phyloP scores from a whole-genome alignment of 257 asterid genomes.

The Solanum sejunctum region DNA sequence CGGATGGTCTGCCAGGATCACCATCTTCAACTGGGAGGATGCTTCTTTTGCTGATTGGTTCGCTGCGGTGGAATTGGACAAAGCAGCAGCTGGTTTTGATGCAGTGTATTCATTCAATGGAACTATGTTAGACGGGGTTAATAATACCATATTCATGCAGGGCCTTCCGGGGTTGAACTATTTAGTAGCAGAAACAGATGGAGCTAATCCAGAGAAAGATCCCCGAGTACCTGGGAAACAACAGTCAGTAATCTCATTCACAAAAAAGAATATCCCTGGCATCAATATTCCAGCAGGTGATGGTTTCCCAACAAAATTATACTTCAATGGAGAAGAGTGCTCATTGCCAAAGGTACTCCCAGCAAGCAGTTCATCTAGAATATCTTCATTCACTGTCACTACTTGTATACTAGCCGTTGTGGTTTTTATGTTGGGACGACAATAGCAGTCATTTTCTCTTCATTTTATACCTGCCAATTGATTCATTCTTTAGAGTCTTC shows the following conservation, averaged over 20 bases:
- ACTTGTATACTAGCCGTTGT: slow-evolving; percentile 9
- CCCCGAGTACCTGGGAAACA: slow-evolving; percentile 79
- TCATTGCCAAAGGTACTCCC: slow-evolving; percentile 60
- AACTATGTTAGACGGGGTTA: slow-evolving; percentile 28
- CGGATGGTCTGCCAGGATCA: slow-evolving; percentile 89
- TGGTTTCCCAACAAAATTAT: slow-evolving; percentile 79
- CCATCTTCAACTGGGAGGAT: slow-evolving; percentile 87
- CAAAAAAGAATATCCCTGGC: slow-evolving; percentile 60
- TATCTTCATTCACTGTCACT: slow-evolving; percentile 10
- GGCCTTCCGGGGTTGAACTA: slow-evolving; percentile 69
- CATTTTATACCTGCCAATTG: slow-evolving; percentile 18
- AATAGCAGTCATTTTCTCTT: slow-evolving; percentile 12
- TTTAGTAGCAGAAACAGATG: slow-evolving; percentile 61
- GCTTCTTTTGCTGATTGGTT: slow-evolving; percentile 69
- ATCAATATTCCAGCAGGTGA: slow-evolving; percentile 55
- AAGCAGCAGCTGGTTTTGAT: slow-evolving; percentile 57
- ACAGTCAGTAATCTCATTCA: slow-evolving; percentile 85
- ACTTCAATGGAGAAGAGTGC: slow-evolving; percentile 94
- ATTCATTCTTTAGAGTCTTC: slow-evolving; percentile 48
- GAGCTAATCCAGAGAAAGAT: slow-evolving; percentile 34
- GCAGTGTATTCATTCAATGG: slow-evolving; percentile 81
- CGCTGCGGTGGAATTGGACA: slow-evolving; percentile 53
- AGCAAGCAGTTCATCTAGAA: slow-evolving; percentile 21
- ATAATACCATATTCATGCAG: slow-evolving; percentile 80
- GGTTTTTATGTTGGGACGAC: slow-evolving; percentile 27